These are phyloP conservation scores for Boletus barrowsii DNA, from an alignment of 768 basidiomycete species.

Conservation along the genomic window DNA sequence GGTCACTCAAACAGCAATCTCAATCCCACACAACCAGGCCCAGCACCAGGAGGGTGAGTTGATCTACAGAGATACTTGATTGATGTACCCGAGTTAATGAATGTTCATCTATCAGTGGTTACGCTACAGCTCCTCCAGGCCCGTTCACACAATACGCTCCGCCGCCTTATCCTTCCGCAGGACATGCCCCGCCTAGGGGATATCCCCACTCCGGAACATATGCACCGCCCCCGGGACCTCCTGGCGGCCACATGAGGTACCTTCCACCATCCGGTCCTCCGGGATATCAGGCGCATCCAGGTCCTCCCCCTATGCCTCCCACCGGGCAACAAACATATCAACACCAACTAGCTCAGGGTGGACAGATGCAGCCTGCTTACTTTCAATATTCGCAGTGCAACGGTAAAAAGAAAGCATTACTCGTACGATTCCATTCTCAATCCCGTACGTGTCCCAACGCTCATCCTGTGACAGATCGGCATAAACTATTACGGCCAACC, in stretches of 20 bases:
- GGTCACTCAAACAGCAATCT: too few species aligned
- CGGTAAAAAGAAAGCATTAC: slow-evolving; percentile 84
- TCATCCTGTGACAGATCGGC: slow-evolving; percentile 57
- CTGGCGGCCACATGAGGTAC: slow-evolving; percentile 4
- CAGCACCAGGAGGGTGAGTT: slow-evolving; percentile 13
- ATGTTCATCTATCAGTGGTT: slow-evolving; percentile 32
- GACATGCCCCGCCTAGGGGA: slow-evolving; percentile 17
- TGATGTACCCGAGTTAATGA: neutral
- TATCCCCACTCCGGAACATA: slow-evolving; percentile 14
- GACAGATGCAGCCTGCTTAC: slow-evolving; percentile 52
- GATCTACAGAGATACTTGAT: neutral
- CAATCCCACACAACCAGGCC: neutral
- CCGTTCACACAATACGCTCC: neutral
- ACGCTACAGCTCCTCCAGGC: slow-evolving; percentile 11
- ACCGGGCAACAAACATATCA: slow-evolving; percentile 59
- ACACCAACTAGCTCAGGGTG: slow-evolving; percentile 48
- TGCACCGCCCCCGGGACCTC: slow-evolving; percentile 15
- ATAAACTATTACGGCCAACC: slow-evolving; percentile 78
- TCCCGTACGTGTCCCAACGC: neutral
- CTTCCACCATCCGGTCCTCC: neutral
- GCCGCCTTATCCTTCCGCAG: slow-evolving; percentile 10
- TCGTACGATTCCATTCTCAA: slow-evolving; percentile 45
- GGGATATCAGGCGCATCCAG: slow-evolving; percentile 17
- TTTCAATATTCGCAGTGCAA: slow-evolving; percentile 91
- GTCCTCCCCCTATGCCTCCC: slow-evolving; percentile 53